Conservation (phyloP, 345 rosid species). For the Citrus maxima region DNA sequence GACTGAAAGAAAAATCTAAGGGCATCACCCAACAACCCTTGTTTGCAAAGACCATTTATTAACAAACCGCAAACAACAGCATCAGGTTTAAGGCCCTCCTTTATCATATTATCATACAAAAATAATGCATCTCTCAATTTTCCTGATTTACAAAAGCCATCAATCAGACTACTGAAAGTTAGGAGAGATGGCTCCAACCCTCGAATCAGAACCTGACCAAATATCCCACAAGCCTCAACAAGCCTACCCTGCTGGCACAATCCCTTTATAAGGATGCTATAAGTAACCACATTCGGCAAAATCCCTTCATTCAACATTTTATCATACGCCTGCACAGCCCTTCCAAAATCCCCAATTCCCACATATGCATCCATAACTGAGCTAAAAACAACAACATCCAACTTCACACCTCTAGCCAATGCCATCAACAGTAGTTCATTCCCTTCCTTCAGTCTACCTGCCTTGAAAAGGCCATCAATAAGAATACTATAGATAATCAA, state of each 20-base stretch:
- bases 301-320: conserved; percentile 41
- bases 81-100: conserved; percentile 32
- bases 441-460: conserved; percentile 44
- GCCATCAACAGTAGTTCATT: conserved; percentile 32
- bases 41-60: conserved; percentile 47
- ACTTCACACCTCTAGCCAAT: conserved; percentile 29
- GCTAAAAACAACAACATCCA: conserved; percentile 44
- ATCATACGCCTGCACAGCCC: conserved; percentile 27
- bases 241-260: conserved; percentile 32
- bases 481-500: conserved; percentile 39
- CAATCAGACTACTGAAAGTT: conserved; percentile 46
- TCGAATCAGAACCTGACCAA: conserved; percentile 38
- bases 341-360: conserved; percentile 31
- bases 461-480: conserved; percentile 46
- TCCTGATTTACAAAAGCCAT: conserved; percentile 46
- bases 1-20: conserved; percentile 35
- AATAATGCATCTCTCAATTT: conserved; percentile 36
- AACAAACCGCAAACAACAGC: conserved; percentile 31
- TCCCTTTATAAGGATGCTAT: conserved; percentile 48
- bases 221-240: conserved; percentile 44
- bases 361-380: conserved; percentile 38
- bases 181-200: conserved; percentile 40
- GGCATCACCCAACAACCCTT: conserved; percentile 39
- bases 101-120: conserved; percentile 32
- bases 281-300: conserved; percentile 41